Evolutionary conservation across 352 stramenopile genomes (phyloP).

Genomic region (Phytophthora constricta): DNA sequence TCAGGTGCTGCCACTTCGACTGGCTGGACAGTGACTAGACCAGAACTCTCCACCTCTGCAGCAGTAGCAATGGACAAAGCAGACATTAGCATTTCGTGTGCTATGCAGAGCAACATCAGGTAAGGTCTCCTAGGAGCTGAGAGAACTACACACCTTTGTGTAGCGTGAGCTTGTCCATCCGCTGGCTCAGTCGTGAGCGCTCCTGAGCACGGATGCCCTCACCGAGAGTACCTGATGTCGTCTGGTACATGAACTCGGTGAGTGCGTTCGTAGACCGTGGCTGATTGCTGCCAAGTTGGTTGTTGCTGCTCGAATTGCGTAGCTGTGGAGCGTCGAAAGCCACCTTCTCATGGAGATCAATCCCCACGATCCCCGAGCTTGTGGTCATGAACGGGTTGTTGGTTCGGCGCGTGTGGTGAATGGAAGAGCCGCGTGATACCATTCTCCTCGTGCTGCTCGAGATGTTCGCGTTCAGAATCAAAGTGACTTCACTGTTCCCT

Average conservation of each 20-base stretch:
- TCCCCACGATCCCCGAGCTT: constrained; percentile 83
- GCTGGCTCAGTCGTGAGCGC: constrained; percentile 68
- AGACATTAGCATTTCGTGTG: too few species aligned
- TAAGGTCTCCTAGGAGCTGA: constrained; percentile 1
- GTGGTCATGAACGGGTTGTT: constrained; percentile 89
- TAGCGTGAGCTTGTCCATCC: constrained; percentile 78
- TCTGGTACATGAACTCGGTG: constrained; percentile 86
- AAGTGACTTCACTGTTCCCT: constrained; percentile 12
- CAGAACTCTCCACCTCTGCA: constrained; percentile 64
- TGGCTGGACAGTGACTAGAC: constrained; percentile 54
- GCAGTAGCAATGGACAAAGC: too few species aligned
- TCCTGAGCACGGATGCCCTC: constrained; percentile 49
- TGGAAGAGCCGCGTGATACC: constrained; percentile 75
- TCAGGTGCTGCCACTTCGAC: constrained; percentile 65
- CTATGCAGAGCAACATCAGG: constrained; percentile 19
- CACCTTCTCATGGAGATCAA: constrained; percentile 74
- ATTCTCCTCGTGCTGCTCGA: constrained; percentile 21
- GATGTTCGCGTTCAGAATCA: constrained; percentile 1
- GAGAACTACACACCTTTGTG: constrained; percentile 67
- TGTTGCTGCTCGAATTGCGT: constrained; percentile 39
- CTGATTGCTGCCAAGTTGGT: constrained; percentile 34
- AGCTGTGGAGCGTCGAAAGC: constrained; percentile 67
- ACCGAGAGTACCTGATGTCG: constrained; percentile 60
- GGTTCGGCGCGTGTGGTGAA: constrained; percentile 74
- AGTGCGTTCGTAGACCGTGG: constrained; percentile 33